A percentile compares a stretch with the other conserved stretches of the same genome.
Conservation (phyloP, 1,284 basidiomycete species). For the Cutaneotrichosporon mucoides region DNA sequence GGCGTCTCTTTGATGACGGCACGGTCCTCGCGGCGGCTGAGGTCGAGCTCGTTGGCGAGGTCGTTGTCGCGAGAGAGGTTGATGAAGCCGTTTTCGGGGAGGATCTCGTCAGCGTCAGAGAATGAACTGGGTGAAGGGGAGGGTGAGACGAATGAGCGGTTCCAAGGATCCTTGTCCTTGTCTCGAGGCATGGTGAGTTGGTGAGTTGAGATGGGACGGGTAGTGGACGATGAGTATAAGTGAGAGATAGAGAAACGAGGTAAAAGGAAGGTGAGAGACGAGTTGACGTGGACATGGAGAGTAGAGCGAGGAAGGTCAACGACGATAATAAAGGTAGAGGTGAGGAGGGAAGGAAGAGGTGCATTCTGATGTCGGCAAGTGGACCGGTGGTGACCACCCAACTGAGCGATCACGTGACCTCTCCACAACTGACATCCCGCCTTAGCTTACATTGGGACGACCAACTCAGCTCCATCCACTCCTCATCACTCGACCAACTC, state of each 20-base stretch:
- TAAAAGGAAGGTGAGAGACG: too few relatives aligned
- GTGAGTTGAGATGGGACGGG: not conserved
- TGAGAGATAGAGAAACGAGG: not conserved
- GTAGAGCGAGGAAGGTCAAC: too few relatives aligned
- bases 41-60: conserved; percentile 21
- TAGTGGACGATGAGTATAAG: not conserved
- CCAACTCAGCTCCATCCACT: not conserved
- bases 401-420: conserved; percentile 5
- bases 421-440: not conserved
- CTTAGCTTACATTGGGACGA: too few relatives aligned
- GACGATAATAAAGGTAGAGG: too few relatives aligned
- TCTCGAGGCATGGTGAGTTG: not conserved
- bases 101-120: conserved; percentile 7
- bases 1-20: conserved; percentile 22
- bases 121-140: conserved; percentile 4
- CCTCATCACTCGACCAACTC: not conserved
- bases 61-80: conserved; percentile 11
- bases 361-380: too few relatives aligned
- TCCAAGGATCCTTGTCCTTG: not conserved
- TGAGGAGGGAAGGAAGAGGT: too few relatives aligned
- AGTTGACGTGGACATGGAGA: too few relatives aligned
- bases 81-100: not conserved
- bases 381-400: too few relatives aligned
- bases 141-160: conserved; percentile 3
- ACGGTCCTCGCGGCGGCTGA: conserved; percentile 22